Evolutionary conservation across 129 eudicot genomes (phyloP), one percentile per base, ranked within the genome.

Genomic region (Flaveria ramosissima): DNA sequence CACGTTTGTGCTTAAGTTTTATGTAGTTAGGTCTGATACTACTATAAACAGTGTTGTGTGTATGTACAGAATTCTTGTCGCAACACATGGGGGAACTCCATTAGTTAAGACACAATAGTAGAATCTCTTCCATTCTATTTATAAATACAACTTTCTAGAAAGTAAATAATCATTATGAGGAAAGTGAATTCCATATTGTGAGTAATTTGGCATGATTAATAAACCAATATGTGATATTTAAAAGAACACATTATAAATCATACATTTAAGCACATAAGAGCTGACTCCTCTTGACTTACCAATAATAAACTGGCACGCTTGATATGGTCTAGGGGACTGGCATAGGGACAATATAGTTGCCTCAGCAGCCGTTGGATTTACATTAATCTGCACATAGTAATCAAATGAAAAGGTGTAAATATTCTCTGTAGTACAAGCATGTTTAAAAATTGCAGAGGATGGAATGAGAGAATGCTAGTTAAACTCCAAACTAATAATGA

Each of bases 281-380:
- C 62, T 43, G 55, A 73, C n/a, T 20, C 20, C 43, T 46, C 41
- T 50, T 60, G 62, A 83, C 97, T 84, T 85, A 95, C 99, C 99
- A 72, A 95, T 84, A 77, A 95, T 95, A 74, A 85, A 95, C 71
- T 89, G 87, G 57, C 99, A 95, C 74, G 94, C 80, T 75, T 80
- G 91, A 79, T 95, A 91, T 12, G 97, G 99, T 43, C 83, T 86
- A 71, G 89, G 84, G n/a, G 94, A 95, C 79, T 88, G 94, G 78
- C 94, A 78, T 74, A 95, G 80, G n/a, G 97, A 87, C 77, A 89
- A 83, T 56, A 95, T 73, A 73, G 99, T 88, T 67, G 96, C 93
- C 87, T 95, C 99, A 12, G 99, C 93, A 59, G 90, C 96, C 50
- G 88, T 73, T 43, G 99, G 99, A 85, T 95, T 91, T 50, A 83